phyloP scores from a whole-genome alignment of 2,329 filamentous ascomycete species.

The Thielaviopsis punctulata region DNA sequence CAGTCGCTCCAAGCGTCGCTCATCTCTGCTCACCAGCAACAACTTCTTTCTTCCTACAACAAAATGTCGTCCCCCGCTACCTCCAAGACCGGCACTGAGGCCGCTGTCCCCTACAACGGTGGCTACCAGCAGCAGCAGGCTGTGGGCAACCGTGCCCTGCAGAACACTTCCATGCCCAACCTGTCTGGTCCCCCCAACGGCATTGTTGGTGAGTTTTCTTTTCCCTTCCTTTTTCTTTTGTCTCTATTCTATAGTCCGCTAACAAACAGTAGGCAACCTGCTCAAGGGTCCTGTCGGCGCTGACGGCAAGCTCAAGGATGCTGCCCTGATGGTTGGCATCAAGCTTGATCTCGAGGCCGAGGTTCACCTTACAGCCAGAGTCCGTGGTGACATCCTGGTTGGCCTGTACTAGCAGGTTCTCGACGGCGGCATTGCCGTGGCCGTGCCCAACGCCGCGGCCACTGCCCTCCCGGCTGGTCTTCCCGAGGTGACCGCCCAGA shows the following conservation, averaged over 20 bases:
- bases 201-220: constrained; percentile 16
- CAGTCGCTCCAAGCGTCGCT: constrained; percentile 7
- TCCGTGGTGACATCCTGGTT: constrained; percentile 43
- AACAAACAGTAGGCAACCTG: constrained; percentile 26
- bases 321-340: constrained; percentile 42
- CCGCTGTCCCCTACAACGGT: constrained; percentile 16
- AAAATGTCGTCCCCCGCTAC: constrained; percentile 15
- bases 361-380: constrained; percentile 41
- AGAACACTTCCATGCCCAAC: constrained; percentile 19
- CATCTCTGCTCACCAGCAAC: constrained; percentile 10
- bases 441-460: neutral
- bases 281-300: constrained; percentile 40
- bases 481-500: neutral
- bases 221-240: neutral
- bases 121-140: constrained; percentile 17
- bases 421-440: neutral
- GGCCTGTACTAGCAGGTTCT: constrained; percentile 31
- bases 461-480: neutral
- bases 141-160: constrained; percentile 16
- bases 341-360: constrained; percentile 47
- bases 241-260: neutral
- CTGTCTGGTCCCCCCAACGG: constrained; percentile 22
- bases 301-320: constrained; percentile 38
- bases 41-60: constrained; percentile 7
- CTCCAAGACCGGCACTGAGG: constrained; percentile 15